Base-by-base conservation (phyloP, 2,329 filamentous ascomycete genomes). In the Fusarium tanahbumbuense region DNA sequence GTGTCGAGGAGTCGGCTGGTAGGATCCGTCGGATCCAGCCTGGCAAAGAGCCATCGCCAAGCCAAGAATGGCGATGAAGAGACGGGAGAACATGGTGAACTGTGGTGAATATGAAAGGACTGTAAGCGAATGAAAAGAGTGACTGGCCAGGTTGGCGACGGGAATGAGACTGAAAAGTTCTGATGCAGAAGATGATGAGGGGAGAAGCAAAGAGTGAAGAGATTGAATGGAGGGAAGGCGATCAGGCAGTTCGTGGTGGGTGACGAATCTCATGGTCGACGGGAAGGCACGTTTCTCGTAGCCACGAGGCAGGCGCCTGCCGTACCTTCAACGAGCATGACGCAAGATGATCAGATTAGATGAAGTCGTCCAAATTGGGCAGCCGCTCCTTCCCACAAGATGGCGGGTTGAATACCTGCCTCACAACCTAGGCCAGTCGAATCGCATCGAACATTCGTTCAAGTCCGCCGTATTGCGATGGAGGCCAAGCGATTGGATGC, bases 21-120 rank as follows among this genome's bases (percentile, higher is more conserved):
- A 9, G 5, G 49, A 49, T 48, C 55, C 62, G 22, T 72, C 72
- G 28, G 73, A 64, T 15, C 28, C 28, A 30, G 53, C 52, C 23
- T 75, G 73, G 20, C 71, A 56, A 44, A 66, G 58, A 18, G 30
- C 52, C 18, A 37, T 42, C 12, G 50, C 16, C 40, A 71, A 48
- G 64, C 73, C 75, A 44, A 75, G 57, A 6, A 70, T 13, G 59
- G 56, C 67, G 48, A 78, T 54, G 22, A 76, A 22, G 15, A 78
- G 44, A 40, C 67, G 52, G 32, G 44, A 34, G 56, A 56, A 37
- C 77, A 79, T 79, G 41, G 52, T 64, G 59, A 37, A 28, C 18
- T 49, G 20, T 15, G 27, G 22, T n/a, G 32, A 37, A 25, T 32
- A 53, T 48, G 34, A 20, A 40, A 49, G 20, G 54, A 12, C 15